These are phyloP conservation scores for Candida sanyaensis DNA, from an alignment of 1,139 yeast genomes.

Conservation along the genomic window DNA sequence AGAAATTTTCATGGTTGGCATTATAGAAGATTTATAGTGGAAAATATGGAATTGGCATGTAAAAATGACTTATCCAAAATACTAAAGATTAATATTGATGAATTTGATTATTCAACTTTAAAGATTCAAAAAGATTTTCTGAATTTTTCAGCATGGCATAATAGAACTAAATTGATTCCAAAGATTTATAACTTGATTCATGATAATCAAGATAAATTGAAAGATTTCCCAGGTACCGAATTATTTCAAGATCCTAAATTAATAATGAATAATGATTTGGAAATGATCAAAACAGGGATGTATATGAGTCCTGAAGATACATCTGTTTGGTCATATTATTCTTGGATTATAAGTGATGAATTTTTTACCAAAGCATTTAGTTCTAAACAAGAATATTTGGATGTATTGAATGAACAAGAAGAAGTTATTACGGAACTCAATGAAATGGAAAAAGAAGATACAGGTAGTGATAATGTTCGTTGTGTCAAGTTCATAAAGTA, in stretches of 20 bases:
- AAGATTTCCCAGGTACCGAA: conserved; percentile 10
- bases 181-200: conserved; percentile 36
- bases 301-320: conserved; percentile 94
- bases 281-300: conserved; percentile 77
- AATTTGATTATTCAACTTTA: conserved; percentile 74
- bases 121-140: conserved; percentile 84
- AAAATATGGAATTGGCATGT: conserved; percentile 41
- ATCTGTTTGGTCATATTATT: conserved; percentile 85
- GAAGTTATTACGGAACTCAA: conserved; percentile 54
- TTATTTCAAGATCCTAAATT: conserved; percentile 26
- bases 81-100: conserved; percentile 41
- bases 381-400: conserved; percentile 23
- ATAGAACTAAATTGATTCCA: conserved; percentile 72
- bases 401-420: conserved; percentile 41
- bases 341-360: conserved; percentile 72
- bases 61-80: conserved; percentile 16
- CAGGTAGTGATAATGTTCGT: conserved; percentile 63
- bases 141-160: conserved; percentile 96
- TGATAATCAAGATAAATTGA: conserved; percentile 21
- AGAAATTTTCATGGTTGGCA: conserved; percentile 97
- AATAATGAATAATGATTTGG: conserved; percentile 60
- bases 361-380: conserved; percentile 38
- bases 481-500: conserved; percentile 59
- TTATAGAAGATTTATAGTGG: conserved; percentile 74
- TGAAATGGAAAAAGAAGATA: conserved; percentile 59